These are phyloP conservation scores for Arxiozyma slooffiae DNA, from an alignment of 1,139 yeast species.

Conservation along the genomic window DNA sequence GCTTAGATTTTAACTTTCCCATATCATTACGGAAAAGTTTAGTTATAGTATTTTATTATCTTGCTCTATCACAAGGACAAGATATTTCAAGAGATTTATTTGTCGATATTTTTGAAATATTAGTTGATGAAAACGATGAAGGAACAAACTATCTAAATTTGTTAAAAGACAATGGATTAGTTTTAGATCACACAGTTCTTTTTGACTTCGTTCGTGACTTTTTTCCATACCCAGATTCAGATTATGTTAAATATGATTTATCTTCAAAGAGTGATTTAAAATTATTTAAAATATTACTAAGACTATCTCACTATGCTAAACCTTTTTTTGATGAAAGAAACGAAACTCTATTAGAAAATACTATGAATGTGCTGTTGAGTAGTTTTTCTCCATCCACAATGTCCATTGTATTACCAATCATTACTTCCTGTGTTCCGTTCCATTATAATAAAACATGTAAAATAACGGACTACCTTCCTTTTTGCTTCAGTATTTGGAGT, in stretches of 20 bases:
- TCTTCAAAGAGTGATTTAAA: slow-evolving; percentile 29
- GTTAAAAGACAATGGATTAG: slow-evolving; percentile 30
- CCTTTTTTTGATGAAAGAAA: slow-evolving; percentile 32
- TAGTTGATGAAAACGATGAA: slow-evolving; percentile 33
- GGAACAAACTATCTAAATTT: slow-evolving; percentile 39
- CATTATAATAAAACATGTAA: slow-evolving; percentile 22
- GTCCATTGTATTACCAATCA: slow-evolving; percentile 46
- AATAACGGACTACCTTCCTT: slow-evolving; percentile 42
- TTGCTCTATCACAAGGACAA: slow-evolving; percentile 71
- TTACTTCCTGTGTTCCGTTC: slow-evolving; percentile 46
- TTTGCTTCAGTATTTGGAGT: slow-evolving; percentile 68
- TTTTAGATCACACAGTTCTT: slow-evolving; percentile 47
- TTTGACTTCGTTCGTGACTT: slow-evolving; percentile 38
- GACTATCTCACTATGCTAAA: slow-evolving; percentile 34
- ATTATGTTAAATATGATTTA: slow-evolving; percentile 31
- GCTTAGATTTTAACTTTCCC: slow-evolving; percentile 81
- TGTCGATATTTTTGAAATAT: slow-evolving; percentile 51
- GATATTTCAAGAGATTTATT: slow-evolving; percentile 51
- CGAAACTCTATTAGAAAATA: slow-evolving; percentile 28
- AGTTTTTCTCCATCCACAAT: slow-evolving; percentile 50
- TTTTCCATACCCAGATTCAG: slow-evolving; percentile 40
- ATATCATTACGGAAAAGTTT: slow-evolving; percentile 49
- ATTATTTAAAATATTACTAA: slow-evolving; percentile 31
- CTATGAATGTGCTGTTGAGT: slow-evolving; percentile 30
- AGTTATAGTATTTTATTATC: slow-evolving; percentile 61